A percentile compares a stretch with the other conserved stretches of the same genome.
These are phyloP conservation scores for Solanum infundibuliforme DNA, from an alignment of 257 asterid species.

Conservation along the genomic window DNA sequence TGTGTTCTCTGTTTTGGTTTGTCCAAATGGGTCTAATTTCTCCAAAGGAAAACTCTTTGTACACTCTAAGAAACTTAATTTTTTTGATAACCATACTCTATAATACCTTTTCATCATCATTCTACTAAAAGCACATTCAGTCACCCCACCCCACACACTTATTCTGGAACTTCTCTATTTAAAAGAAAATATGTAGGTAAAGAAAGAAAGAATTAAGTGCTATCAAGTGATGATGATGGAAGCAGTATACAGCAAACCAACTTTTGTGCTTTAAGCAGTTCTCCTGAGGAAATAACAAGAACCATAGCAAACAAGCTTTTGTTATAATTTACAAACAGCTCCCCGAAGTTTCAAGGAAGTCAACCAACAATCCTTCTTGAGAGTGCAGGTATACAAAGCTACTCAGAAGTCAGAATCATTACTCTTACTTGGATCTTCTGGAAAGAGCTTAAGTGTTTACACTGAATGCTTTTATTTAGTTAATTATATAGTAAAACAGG, in stretches of 20 bases:
- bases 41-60: not conserved
- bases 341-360: not conserved
- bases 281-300: not conserved
- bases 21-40: not conserved
- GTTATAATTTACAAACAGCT: not conserved
- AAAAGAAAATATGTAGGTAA: not conserved
- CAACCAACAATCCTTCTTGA: not conserved
- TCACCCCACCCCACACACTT: not conserved
- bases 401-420: not conserved
- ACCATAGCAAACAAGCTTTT: not conserved
- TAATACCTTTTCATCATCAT: not conserved
- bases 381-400: not conserved
- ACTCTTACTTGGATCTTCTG: not conserved
- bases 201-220: not conserved
- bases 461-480: not conserved
- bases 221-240: not conserved
- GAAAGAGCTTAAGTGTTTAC: not conserved
- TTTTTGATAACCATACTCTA: not conserved
- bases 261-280: not conserved
- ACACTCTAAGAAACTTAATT: not conserved
- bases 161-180: not conserved
- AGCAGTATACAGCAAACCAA: not conserved
- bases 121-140: not conserved
- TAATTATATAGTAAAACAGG: not conserved
- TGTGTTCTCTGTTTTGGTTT: not conserved